Evolutionary conservation across 2,329 filamentous ascomycete genomes (phyloP).

Genomic region (Sporothrix dimorphospora): DNA sequence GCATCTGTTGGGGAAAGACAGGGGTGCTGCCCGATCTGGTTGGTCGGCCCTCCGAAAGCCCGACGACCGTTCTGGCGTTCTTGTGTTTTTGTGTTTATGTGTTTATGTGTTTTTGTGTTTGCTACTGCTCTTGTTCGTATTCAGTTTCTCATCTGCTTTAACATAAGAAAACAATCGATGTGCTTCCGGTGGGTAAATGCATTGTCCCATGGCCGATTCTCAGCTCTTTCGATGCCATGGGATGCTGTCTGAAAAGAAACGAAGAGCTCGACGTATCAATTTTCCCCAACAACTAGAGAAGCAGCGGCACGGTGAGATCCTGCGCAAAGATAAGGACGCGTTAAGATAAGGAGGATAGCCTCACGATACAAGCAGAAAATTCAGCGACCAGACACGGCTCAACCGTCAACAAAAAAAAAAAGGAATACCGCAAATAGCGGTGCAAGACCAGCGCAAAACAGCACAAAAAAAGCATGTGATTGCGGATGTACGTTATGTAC

Average conservation of each 20-base stretch:
- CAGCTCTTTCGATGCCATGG: not conserved
- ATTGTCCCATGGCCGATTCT: not conserved
- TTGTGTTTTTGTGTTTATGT: no score
- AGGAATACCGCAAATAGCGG: not conserved
- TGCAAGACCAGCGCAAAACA: not conserved
- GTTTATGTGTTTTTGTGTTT: not conserved
- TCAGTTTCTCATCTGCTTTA: no score
- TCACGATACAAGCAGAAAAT: not conserved
- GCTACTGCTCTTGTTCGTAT: not conserved
- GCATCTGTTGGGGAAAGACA: not conserved
- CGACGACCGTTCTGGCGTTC: not conserved
- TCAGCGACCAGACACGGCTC: not conserved
- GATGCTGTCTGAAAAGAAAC: not conserved
- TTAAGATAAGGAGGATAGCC: not conserved
- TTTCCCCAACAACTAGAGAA: not conserved
- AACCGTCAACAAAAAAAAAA: not conserved
- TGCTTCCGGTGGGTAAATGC: not conserved
- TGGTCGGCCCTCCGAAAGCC: not conserved
- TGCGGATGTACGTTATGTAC: not conserved
- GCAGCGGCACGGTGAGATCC: not conserved
- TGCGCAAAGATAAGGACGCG: constrained; percentile 4
- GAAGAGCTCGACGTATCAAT: not conserved
- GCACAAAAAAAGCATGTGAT: not conserved
- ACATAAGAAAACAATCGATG: no score
- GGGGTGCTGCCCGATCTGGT: not conserved